Percentiles rank a stretch among this genome's conserved stretches.
Evolutionary conservation across 2,329 filamentous ascomycete species (phyloP).

Genomic region (Talaromyces rugulosus): DNA sequence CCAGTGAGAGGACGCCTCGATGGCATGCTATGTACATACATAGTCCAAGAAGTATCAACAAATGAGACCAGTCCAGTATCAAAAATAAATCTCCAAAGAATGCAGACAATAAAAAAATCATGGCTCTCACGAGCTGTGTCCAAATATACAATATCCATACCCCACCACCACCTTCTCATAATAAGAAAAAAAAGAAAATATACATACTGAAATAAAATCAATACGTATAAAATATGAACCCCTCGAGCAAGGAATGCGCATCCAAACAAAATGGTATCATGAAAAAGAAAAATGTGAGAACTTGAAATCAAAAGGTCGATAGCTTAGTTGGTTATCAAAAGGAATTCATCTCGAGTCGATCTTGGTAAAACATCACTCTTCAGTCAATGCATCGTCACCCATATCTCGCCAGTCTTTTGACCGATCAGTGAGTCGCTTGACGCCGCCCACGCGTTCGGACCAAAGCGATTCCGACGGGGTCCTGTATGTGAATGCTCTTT

Average conservation of each 20-base stretch:
- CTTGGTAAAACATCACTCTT: slow-evolving; percentile 36
- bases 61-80: background rate
- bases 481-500: slow-evolving; percentile 89
- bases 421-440: slow-evolving; percentile 75
- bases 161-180: background rate
- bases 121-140: background rate
- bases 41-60: background rate
- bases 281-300: slow-evolving; percentile 19
- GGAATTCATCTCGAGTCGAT: background rate
- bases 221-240: background rate
- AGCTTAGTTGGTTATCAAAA: background rate
- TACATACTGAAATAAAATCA: background rate
- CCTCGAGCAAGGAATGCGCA: slow-evolving; percentile 1
- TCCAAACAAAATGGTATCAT: slow-evolving; percentile 35
- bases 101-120: background rate
- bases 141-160: background rate
- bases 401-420: slow-evolving; percentile 91
- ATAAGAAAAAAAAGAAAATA: background rate
- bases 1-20: background rate
- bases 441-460: slow-evolving; percentile 75
- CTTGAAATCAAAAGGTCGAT: slow-evolving; percentile 5
- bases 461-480: slow-evolving; percentile 85
- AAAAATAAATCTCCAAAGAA: background rate
- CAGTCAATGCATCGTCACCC: slow-evolving; percentile 65
- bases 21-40: background rate